Evolutionary conservation across 768 basidiomycete genomes (phyloP).

Genomic region (Mycena rebaudengoi): DNA sequence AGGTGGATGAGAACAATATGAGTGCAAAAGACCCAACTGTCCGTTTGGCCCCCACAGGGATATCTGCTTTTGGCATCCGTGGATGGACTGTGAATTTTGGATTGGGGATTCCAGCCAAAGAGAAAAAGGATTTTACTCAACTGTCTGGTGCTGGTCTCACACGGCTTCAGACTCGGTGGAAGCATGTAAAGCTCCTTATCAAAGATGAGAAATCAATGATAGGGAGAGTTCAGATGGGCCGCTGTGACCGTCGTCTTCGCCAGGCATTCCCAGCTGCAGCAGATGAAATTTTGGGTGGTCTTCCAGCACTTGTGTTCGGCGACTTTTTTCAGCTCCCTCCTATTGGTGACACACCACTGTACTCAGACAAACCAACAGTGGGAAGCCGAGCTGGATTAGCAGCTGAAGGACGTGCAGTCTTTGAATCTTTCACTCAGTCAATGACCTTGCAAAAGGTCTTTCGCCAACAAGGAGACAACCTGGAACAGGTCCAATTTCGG

Average conservation of each 20-base stretch:
- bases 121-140: conserved; percentile 3
- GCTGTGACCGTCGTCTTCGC: conserved; percentile 24
- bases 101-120: conserved; percentile 20
- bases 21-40: conserved; percentile 29
- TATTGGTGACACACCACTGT: conserved; percentile 33
- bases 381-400: not conserved
- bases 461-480: not conserved
- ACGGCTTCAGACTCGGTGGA: conserved; percentile 27
- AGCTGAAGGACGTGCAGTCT: conserved; percentile 4
- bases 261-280: conserved; percentile 18
- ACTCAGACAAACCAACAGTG: not conserved
- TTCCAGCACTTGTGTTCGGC: conserved; percentile 33
- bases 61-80: conserved; percentile 34
- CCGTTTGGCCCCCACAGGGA: conserved; percentile 34
- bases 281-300: conserved; percentile 25
- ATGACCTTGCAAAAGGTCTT: conserved; percentile 9
- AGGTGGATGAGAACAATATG: not conserved
- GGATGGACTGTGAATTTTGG: conserved; percentile 33
- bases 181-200: conserved; percentile 27
- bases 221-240: conserved; percentile 26
- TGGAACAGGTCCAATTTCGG: not conserved
- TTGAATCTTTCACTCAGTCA: conserved; percentile 11
- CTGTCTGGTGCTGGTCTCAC: conserved; percentile 11
- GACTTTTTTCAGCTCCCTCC: conserved; percentile 41
- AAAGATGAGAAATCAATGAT: conserved; percentile 40